Evolutionary conservation across 208 protist species (phyloP).

Genomic region (Acanthamoeba healyi): DNA sequence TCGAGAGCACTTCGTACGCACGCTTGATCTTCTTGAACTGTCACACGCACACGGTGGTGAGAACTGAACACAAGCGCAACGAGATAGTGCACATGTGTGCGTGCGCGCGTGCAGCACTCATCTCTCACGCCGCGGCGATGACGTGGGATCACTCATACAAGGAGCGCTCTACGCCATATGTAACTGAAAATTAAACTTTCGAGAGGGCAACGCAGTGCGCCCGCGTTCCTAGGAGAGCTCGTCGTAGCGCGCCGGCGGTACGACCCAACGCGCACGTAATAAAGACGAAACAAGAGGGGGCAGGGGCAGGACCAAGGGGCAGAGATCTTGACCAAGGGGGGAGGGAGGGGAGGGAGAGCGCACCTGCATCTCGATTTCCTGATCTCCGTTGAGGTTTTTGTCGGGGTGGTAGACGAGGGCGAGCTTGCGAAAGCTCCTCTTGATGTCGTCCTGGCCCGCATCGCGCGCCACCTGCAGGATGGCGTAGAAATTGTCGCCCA

Average conservation of each 20-base stretch:
- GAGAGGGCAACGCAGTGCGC: too few relatives aligned
- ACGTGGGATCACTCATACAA: background rate
- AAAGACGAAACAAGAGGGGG: background rate
- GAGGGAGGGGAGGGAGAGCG: background rate
- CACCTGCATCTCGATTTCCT: slow-evolving; percentile 40
- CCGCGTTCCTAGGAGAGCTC: too few relatives aligned
- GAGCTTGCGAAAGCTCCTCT: slow-evolving; percentile 86
- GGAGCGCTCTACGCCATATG: too few relatives aligned
- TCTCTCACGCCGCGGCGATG: background rate
- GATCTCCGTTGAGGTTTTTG: slow-evolving; percentile 79
- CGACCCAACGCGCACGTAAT: too few relatives aligned
- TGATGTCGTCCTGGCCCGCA: slow-evolving; percentile 85
- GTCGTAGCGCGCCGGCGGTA: too few relatives aligned
- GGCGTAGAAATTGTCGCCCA: slow-evolving; percentile 17
- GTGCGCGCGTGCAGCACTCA: too few relatives aligned
- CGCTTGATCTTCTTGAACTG: slow-evolving; percentile 66
- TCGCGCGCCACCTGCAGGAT: slow-evolving; percentile 67
- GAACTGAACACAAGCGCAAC: background rate
- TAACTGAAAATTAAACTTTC: too few relatives aligned
- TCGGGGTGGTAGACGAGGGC: slow-evolving; percentile 89
- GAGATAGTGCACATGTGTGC: too few relatives aligned
- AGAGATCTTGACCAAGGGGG: background rate
- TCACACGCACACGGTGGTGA: background rate
- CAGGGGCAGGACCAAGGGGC: too few relatives aligned
- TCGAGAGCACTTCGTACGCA: slow-evolving; percentile 88